phyloP scores from a whole-genome alignment of 805 yeast genomes.

The Zygotorulaspora florentina region DNA sequence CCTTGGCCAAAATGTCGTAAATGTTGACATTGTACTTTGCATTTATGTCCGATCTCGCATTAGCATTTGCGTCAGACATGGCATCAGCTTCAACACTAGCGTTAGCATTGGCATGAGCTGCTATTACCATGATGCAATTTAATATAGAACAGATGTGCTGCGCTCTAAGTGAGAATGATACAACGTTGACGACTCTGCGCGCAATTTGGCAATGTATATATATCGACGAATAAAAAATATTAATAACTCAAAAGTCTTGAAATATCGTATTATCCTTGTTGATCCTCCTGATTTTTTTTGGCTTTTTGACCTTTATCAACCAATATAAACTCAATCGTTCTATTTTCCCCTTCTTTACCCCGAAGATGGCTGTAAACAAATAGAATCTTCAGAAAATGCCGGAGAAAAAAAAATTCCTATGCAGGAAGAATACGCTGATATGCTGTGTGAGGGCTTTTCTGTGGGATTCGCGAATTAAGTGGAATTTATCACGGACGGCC shows the following conservation, averaged over 20 bases:
- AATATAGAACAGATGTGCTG: not conserved
- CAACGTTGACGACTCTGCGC: too few species aligned
- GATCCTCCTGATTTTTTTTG: too few species aligned
- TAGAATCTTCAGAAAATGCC: not conserved
- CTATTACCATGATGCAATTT: not conserved
- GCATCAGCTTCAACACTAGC: not conserved
- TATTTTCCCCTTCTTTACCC: too few species aligned
- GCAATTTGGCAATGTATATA: too few species aligned
- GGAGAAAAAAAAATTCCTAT: not conserved
- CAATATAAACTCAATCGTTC: too few species aligned
- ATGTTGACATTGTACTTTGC: not conserved
- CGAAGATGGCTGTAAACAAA: not conserved
- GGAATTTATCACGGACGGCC: not conserved
- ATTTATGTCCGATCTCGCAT: not conserved
- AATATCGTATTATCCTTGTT: too few species aligned
- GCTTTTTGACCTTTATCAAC: too few species aligned
- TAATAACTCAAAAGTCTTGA: too few species aligned
- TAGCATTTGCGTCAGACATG: not conserved
- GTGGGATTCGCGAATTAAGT: not conserved
- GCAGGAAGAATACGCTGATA: not conserved
- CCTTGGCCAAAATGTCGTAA: not conserved
- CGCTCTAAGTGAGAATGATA: not conserved
- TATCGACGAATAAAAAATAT: too few species aligned
- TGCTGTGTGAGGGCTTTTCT: not conserved
- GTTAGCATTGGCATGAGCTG: not conserved